A percentile compares a stretch with the other conserved stretches of the same genome.
phyloP scores from a whole-genome alignment of 2,329 filamentous ascomycete genomes.

The Emmonsiellopsis sp. region DNA sequence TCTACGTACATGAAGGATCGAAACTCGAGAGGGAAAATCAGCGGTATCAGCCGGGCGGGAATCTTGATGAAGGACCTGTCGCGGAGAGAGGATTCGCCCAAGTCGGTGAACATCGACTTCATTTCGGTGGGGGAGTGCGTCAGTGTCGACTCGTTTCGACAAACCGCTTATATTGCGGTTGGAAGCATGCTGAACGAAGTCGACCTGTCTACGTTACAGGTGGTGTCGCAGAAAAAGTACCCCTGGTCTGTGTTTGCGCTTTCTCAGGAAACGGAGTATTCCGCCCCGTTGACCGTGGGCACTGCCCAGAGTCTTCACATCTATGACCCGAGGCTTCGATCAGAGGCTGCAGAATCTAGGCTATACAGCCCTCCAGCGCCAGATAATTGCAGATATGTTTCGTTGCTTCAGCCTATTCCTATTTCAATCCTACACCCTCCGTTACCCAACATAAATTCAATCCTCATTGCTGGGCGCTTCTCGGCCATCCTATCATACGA shows the following conservation, averaged over 20 bases:
- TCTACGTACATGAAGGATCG: slow-evolving; percentile 19
- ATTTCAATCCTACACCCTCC: slow-evolving; percentile 74
- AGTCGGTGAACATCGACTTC: slow-evolving; percentile 23
- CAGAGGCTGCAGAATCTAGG: slow-evolving; percentile 11
- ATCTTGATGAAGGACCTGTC: slow-evolving; percentile 62
- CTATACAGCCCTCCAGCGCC: slow-evolving; percentile 24
- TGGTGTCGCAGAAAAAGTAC: slow-evolving; percentile 62
- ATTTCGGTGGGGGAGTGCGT: slow-evolving; percentile 66
- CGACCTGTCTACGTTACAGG: slow-evolving; percentile 63
- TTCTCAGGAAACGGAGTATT: slow-evolving; percentile 54
- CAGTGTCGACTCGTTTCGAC: slow-evolving; percentile 59
- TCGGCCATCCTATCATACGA: slow-evolving; percentile 85
- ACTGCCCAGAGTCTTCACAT: slow-evolving; percentile 75
- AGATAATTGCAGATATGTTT: slow-evolving; percentile 46
- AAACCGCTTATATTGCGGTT: slow-evolving; percentile 71
- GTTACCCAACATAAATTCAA: slow-evolving; percentile 58
- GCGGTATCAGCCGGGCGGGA: slow-evolving; percentile 57
- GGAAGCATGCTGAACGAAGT: slow-evolving; percentile 71
- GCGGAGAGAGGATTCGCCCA: slow-evolving; percentile 40
- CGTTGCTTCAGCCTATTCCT: slow-evolving; percentile 70
- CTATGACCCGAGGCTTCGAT: slow-evolving; percentile 57
- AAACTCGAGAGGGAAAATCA: slow-evolving; percentile 42
- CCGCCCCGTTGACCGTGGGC: slow-evolving; percentile 70
- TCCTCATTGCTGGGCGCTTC: slow-evolving; percentile 83
- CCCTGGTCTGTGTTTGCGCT: slow-evolving; percentile 77